These are phyloP conservation scores for Anthracocystis setariae DNA, from an alignment of 1,284 basidiomycete genomes.

Conservation along the genomic window DNA sequence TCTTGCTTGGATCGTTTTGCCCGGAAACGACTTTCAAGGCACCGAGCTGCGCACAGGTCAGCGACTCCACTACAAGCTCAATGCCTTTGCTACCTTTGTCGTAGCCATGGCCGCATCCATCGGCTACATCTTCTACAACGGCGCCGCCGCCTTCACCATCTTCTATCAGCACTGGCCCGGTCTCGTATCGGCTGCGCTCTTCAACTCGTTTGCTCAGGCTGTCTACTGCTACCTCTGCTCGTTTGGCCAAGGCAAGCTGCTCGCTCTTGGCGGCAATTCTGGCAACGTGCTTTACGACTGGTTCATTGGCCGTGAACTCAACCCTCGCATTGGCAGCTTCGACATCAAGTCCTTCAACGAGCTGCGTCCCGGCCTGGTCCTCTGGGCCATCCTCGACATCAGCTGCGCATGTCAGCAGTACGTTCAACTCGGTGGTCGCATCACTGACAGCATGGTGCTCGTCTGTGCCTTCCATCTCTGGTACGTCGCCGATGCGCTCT, in stretches of 20 bases:
- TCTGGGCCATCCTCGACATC: conserved; percentile 91
- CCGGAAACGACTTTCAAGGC: conserved; percentile 86
- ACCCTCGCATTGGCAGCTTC: conserved; percentile 84
- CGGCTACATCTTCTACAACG: conserved; percentile 78
- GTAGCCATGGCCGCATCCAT: conserved; percentile 71
- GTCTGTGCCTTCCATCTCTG: conserved; percentile 85
- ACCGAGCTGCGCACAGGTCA: conserved; percentile 81
- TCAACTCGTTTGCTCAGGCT: conserved; percentile 77
- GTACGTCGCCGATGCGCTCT: conserved; percentile 80
- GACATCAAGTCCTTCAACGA: conserved; percentile 94
- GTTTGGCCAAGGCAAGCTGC: conserved; percentile 74
- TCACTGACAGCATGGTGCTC: conserved; percentile 92
- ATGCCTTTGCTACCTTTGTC: conserved; percentile 88
- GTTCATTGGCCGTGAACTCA: conserved; percentile 94
- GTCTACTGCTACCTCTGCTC: conserved; percentile 79
- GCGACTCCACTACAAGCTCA: conserved; percentile 87
- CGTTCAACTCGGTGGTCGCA: conserved; percentile 75
- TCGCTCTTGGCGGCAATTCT: conserved; percentile 91
- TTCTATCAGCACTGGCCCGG: conserved; percentile 92
- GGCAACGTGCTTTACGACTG: conserved; percentile 92
- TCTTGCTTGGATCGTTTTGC: conserved; percentile 82
- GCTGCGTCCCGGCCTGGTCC: conserved; percentile 87
- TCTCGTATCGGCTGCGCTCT: conserved; percentile 82
- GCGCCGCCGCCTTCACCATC: conserved; percentile 84
- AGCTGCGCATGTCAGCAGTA: conserved; percentile 93